These are phyloP conservation scores for Sporothrix protearum DNA, from an alignment of 2,329 filamentous ascomycete genomes.

Conservation along the genomic window DNA sequence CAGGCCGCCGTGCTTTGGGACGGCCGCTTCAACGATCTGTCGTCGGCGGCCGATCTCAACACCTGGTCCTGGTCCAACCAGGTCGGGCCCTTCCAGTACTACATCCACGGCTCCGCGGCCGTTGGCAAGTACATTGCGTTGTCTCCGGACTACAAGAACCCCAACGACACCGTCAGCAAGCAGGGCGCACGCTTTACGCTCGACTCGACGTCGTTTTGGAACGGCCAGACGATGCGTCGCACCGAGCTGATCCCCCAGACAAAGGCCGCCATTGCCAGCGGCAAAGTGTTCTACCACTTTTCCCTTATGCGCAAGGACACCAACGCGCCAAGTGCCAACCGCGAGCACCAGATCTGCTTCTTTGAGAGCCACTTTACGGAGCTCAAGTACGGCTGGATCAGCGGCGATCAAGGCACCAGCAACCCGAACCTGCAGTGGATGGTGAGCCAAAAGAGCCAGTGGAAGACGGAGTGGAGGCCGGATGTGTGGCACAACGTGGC, in stretches of 20 bases:
- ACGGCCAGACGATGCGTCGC: slow-evolving; percentile 67
- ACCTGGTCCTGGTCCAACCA: slow-evolving; percentile 66
- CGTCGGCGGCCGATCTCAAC: slow-evolving; percentile 51
- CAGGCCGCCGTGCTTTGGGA: slow-evolving; percentile 50
- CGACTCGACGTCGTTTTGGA: slow-evolving; percentile 62
- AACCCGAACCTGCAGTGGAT: slow-evolving; percentile 61
- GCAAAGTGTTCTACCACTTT: slow-evolving; percentile 70
- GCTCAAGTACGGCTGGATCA: slow-evolving; percentile 64
- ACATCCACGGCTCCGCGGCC: slow-evolving; percentile 62
- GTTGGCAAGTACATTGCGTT: slow-evolving; percentile 61
- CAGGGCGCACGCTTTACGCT: slow-evolving; percentile 69
- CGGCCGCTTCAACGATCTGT: slow-evolving; percentile 61
- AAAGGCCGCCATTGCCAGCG: slow-evolving; percentile 59
- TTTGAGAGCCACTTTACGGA: slow-evolving; percentile 73
- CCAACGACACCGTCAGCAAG: slow-evolving; percentile 56
- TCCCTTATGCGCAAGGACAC: slow-evolving; percentile 56
- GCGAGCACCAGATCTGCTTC: slow-evolving; percentile 64
- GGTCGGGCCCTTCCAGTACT: slow-evolving; percentile 70
- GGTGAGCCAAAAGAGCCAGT: slow-evolving; percentile 57
- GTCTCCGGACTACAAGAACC: slow-evolving; percentile 59
- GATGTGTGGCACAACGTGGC: slow-evolving; percentile 72
- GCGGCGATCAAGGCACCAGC: slow-evolving; percentile 43
- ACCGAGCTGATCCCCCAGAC: slow-evolving; percentile 73
- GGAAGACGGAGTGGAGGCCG: slow-evolving; percentile 58
- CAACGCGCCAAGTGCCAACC: slow-evolving; percentile 58